These are phyloP conservation scores for Thelonectria olida DNA, from an alignment of 2,329 filamentous ascomycete genomes.

Conservation along the genomic window DNA sequence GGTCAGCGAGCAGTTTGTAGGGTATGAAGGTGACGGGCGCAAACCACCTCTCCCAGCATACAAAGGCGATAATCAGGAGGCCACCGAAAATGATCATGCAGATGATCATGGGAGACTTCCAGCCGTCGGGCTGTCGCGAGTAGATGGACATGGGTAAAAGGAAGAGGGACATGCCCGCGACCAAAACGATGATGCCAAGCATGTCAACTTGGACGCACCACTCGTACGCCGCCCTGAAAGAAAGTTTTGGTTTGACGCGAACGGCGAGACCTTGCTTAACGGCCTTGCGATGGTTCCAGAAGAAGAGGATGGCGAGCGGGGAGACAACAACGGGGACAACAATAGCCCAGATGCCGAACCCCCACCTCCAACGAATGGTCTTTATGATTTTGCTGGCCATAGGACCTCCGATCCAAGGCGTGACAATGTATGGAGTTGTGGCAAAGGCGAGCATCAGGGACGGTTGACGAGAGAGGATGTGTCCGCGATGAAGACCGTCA, in stretches of 20 bases:
- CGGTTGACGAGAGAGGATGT: constrained; percentile 73
- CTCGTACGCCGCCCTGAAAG: constrained; percentile 41
- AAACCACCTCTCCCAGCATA: constrained; percentile 65
- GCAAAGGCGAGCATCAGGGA: constrained; percentile 71
- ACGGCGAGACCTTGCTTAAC: constrained; percentile 59
- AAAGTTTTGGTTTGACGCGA: constrained; percentile 27
- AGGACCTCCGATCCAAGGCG: constrained; percentile 70
- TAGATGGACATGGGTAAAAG: constrained; percentile 74
- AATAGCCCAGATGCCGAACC: constrained; percentile 61
- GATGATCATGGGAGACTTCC: constrained; percentile 61
- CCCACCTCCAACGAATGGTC: constrained; percentile 72
- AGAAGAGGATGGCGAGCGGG: constrained; percentile 9
- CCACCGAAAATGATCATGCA: constrained; percentile 66
- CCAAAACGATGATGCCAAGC: constrained; percentile 64
- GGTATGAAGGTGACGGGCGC: constrained; percentile 67
- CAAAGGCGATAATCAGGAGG: constrained; percentile 63
- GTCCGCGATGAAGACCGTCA: constrained; percentile 72
- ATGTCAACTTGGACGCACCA: constrained; percentile 69
- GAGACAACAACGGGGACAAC: constrained; percentile 14
- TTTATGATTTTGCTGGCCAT: constrained; percentile 62
- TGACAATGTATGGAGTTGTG: constrained; percentile 72
- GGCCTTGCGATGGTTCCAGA: constrained; percentile 56
- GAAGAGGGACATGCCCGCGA: constrained; percentile 65
- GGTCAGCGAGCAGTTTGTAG: constrained; percentile 42
- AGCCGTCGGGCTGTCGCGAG: constrained; percentile 52